phyloP scores from a whole-genome alignment of 208 protist species.

The Trypanosoma melophagium region DNA sequence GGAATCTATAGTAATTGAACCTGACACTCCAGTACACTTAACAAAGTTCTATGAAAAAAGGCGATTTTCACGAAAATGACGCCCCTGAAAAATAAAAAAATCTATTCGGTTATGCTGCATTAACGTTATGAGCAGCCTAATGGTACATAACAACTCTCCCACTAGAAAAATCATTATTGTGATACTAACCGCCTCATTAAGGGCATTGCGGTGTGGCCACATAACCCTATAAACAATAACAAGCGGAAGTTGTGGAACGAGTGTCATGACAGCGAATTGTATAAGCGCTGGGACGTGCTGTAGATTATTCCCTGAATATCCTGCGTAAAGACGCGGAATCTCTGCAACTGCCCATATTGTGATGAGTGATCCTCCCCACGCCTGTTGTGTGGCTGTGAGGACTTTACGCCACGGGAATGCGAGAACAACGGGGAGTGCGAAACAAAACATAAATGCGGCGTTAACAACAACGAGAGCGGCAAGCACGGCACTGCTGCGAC shows the following conservation, averaged over 20 bases:
- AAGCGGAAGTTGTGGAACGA: slow-evolving; percentile 61
- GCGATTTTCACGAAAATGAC: slow-evolving; percentile 6
- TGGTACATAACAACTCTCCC: slow-evolving; percentile 39
- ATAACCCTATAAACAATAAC: slow-evolving; percentile 37
- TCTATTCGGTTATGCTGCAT: slow-evolving; percentile 69
- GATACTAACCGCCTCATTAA: slow-evolving; percentile 64
- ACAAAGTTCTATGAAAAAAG: not conserved
- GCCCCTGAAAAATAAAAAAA: slow-evolving; percentile 53
- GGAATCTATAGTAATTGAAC: not conserved
- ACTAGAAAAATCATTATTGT: slow-evolving; percentile 57
- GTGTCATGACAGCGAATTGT: slow-evolving; percentile 45
- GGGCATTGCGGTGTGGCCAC: slow-evolving; percentile 46
- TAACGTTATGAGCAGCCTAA: slow-evolving; percentile 36
- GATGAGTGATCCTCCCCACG: slow-evolving; percentile 49
- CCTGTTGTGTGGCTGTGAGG: slow-evolving; percentile 24
- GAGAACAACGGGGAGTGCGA: slow-evolving; percentile 53
- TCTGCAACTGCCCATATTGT: slow-evolving; percentile 56
- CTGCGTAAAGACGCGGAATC: slow-evolving; percentile 50
- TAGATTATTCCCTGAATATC: slow-evolving; percentile 40
- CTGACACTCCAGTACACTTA: not conserved
- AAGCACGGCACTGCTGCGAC: slow-evolving; percentile 53
- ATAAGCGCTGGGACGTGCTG: slow-evolving; percentile 47
- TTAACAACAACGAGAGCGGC: slow-evolving; percentile 48
- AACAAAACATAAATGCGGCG: slow-evolving; percentile 48
- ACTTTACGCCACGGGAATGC: slow-evolving; percentile 41